Conservation (phyloP, 2,329 filamentous ascomycete species). For the Colletotrichum tropicicola region DNA sequence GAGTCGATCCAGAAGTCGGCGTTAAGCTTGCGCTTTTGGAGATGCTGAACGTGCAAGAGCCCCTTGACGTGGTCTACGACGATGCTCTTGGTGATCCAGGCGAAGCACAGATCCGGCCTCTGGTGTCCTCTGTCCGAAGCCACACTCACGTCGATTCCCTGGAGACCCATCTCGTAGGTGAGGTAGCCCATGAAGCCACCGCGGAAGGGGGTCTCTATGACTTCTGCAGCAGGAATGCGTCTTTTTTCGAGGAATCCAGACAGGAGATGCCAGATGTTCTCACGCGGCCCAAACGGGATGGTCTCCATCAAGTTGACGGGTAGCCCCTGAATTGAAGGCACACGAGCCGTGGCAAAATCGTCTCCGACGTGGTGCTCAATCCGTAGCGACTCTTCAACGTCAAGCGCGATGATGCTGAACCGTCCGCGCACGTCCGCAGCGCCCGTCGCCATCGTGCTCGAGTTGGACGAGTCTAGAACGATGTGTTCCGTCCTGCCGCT, state of each 20-base stretch:
- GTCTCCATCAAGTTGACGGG: constrained; percentile 35
- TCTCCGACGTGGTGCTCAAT: constrained; percentile 66
- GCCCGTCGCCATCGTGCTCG: constrained; percentile 50
- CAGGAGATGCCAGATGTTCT: constrained; percentile 60
- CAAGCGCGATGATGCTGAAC: constrained; percentile 79
- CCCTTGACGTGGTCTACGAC: constrained; percentile 77
- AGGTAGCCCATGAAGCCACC: constrained; percentile 87
- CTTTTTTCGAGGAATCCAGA: constrained; percentile 52
- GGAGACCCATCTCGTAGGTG: constrained; percentile 84
- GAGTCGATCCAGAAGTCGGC: constrained; percentile 42
- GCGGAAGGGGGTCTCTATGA: constrained; percentile 67
- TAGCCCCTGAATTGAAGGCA: constrained; percentile 25
- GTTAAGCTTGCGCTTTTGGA: constrained; percentile 44
- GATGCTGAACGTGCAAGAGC: constrained; percentile 72
- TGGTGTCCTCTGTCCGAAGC: constrained; percentile 44
- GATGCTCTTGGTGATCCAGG: constrained; percentile 80
- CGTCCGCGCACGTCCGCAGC: constrained; percentile 62
- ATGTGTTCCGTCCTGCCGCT: constrained; percentile 55
- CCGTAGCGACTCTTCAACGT: constrained; percentile 63
- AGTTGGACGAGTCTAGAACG: constrained; percentile 69
- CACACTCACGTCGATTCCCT: constrained; percentile 60
- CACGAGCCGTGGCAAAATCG: constrained; percentile 44
- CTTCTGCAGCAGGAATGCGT: constrained; percentile 30
- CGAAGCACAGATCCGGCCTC: constrained; percentile 77
- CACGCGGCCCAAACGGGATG: constrained; percentile 36